Base-by-base conservation (phyloP, 257 asterid genomes). In the Penstemon davidsonii region DNA sequence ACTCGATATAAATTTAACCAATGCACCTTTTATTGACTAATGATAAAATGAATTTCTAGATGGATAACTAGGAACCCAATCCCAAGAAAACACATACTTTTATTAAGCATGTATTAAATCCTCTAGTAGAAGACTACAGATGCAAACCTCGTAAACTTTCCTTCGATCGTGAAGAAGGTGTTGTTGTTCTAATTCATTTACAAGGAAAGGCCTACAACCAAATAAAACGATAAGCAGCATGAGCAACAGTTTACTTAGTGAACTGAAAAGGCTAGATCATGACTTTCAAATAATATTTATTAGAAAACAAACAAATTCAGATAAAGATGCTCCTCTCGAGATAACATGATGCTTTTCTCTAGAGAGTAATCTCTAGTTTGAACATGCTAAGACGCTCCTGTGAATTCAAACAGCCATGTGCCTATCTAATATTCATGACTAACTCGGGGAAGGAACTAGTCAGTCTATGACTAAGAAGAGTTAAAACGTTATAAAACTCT, bases 141-240 rank as follows among this genome's bases (percentile, higher is more conserved):
- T 69, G 64, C 81, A 64, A 62, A 93, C 99, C 97, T 93, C 96
- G 4, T 90, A 93, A 41, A 93, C 97, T 78, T 78, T 75, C 82
- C 96, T 90, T 73, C 97, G 81, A 83, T 90, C 97, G 57, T 90
- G 96, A 75, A 90, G 96, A 83, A 90, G 92, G 78, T 90, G 91
- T 36, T 90, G 97, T n/a, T 85, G 85, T 62, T 85, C 95, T 94
- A 93, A 72, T 75, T 90, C 96, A 79, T 90, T 90, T 12, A 90
- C 94, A 64, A 90, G 96, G 77, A 84, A 85, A 53, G 96, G 96
- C 96, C 96, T 93, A 72, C 72, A 84, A 68, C 40, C 36, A 66
- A 53, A 55, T 41, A 33, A 70, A 76, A 73, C 38, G 49, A 62
- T 41, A 44, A 13, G 73, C 50, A 60, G 60, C 70, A 64, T 58